phyloP scores from a whole-genome alignment of 169 alveolate genomes.

The Plasmodium chabaudi region DNA sequence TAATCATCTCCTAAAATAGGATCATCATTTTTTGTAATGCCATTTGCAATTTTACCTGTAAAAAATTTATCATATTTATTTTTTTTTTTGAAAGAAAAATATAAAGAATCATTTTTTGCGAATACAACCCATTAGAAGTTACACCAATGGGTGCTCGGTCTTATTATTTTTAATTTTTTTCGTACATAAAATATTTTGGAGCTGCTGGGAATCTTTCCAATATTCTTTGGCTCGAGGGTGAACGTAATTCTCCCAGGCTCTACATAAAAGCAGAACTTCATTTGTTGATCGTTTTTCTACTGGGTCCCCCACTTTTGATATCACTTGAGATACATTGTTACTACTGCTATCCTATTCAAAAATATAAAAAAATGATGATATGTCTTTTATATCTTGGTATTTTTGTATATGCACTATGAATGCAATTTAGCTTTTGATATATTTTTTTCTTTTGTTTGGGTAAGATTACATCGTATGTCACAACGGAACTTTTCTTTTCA shows the following conservation, averaged over 20 bases:
- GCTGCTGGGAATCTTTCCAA: constrained; percentile 90
- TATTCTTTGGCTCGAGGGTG: constrained; percentile 93
- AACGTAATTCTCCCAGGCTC: constrained; percentile 94
- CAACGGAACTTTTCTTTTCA: constrained; percentile 63
- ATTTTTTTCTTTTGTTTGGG: constrained; percentile 16
- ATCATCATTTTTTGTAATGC: constrained; percentile 88
- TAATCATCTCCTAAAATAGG: constrained; percentile 92
- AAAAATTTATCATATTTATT: background rate
- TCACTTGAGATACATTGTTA: constrained; percentile 64
- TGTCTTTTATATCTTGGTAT: background rate
- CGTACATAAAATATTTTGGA: constrained; percentile 88
- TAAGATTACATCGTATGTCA: constrained; percentile 68
- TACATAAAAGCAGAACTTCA: constrained; percentile 88
- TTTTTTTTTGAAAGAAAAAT: background rate
- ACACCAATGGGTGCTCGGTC: background rate
- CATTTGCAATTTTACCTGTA: constrained; percentile 89
- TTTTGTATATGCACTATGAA: background rate
- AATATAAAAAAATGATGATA: background rate
- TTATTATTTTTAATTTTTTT: background rate
- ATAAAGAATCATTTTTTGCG: background rate
- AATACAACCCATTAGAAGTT: background rate
- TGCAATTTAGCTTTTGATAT: background rate
- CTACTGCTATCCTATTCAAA: constrained; percentile 71
- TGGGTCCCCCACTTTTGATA: constrained; percentile 78
- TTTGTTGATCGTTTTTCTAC: constrained; percentile 89